Evolutionary conservation across 1,139 yeast genomes (phyloP), one percentile per base, ranked within the genome.

Genomic region (Taphrina confusa): DNA sequence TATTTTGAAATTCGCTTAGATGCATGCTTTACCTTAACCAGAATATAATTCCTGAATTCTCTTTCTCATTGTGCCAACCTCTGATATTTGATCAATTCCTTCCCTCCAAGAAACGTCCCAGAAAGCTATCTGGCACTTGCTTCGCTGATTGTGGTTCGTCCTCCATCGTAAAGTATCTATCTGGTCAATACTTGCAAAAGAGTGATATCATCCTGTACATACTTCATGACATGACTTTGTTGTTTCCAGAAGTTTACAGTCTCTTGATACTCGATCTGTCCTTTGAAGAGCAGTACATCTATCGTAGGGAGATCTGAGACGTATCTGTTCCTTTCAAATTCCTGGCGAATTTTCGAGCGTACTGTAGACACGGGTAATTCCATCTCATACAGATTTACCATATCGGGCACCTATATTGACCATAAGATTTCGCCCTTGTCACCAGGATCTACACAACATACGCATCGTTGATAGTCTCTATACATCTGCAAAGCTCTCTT

Each of bases 211-310:
- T 11, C 50, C 14, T 11, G 23, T n/a, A 9, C 42, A 5, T 83
- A 87, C 75, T 85, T 83, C 82, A 86, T 78, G 40, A 88, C 90
- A 74, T 88, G 95, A 68, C 92, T 82, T 70, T 82, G 85, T 76
- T 88, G 95, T 74, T 88, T 88, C 96, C 96, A 88, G 77, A 87
- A 88, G 75, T 88, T 88, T 69, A 85, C 79, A 70, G 87, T 80
- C 72, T 88, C 96, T 72, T 63, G 96, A 73, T 83, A 88, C 74
- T 88, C 96, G 92, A 87, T 87, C 70, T 87, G 92, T 5, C 94
- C 95, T 28, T 65, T 63, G 77, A 86, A 83, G 68, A 83, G 81
- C 62, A 87, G 77, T 16, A 86, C 79, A 72, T 87, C 88, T 66
- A 80, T 76, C 44, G 85, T 82, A 31, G 82, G 82, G 65, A 84